Evolutionary conservation across 768 basidiomycete species (phyloP).

Genomic region (Omphalotus guepiniiformis): DNA sequence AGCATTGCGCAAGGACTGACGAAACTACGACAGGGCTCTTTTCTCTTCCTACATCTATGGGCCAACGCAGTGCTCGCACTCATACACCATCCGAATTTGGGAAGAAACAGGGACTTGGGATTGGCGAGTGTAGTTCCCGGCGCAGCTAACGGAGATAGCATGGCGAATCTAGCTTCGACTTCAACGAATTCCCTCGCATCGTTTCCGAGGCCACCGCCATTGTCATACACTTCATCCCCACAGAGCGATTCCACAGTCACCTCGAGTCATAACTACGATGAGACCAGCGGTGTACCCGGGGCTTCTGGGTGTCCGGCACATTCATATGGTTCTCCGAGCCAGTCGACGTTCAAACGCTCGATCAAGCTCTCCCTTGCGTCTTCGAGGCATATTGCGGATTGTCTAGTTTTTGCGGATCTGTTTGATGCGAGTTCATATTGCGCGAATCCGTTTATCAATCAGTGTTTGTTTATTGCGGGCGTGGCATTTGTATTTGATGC

Average conservation of each 20-base stretch:
- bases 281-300: too few species aligned
- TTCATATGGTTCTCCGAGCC: too few species aligned
- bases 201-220: too few species aligned
- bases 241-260: too few species aligned
- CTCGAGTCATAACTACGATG: too few species aligned
- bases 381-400: slow-evolving; percentile 13
- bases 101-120: slow-evolving; percentile 6
- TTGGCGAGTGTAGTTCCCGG: too few species aligned
- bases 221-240: too few species aligned
- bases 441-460: slow-evolving; percentile 11
- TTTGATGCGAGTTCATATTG: slow-evolving; percentile 10
- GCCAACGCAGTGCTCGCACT: background rate
- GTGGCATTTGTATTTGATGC: slow-evolving; percentile 11
- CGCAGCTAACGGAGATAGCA: slow-evolving; percentile 10
- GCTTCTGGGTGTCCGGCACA: too few species aligned
- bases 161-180: slow-evolving; percentile 8
- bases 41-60: slow-evolving; percentile 4
- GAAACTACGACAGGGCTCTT: background rate
- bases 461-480: slow-evolving; percentile 8
- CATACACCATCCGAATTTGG: slow-evolving; percentile 11
- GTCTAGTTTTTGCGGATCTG: slow-evolving; percentile 12
- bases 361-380: slow-evolving; percentile 11
- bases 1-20: background rate
- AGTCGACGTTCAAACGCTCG: slow-evolving; percentile 8
- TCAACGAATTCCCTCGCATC: too few species aligned